phyloP scores from a whole-genome alignment of 1,284 basidiomycete genomes.

The Phellinidium pouzarii region DNA sequence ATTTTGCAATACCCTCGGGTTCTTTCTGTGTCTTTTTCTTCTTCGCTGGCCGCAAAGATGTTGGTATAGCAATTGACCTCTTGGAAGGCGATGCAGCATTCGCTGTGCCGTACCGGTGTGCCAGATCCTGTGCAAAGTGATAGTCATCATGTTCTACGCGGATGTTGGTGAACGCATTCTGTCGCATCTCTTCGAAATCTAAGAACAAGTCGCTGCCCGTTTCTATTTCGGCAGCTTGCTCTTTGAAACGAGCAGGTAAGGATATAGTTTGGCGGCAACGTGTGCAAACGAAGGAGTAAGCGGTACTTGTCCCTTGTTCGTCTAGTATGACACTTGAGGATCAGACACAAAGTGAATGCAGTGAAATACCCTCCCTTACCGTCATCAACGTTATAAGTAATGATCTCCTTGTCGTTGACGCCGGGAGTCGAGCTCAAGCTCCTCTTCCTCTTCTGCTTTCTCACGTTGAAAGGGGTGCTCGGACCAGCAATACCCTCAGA shows the following conservation, averaged over 20 bases:
- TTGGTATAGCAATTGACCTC: constrained; percentile 11
- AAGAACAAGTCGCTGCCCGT: constrained; percentile 1
- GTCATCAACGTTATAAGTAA: constrained; percentile 10
- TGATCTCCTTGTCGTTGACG: constrained; percentile 1
- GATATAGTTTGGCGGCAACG: constrained; percentile 20
- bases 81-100: constrained; percentile 1
- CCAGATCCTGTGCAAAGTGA: constrained; percentile 77
- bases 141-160: constrained; percentile 79
- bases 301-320: neutral
- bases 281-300: constrained; percentile 19
- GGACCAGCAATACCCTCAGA: constrained; percentile 12
- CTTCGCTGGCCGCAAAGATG: constrained; percentile 25
- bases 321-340: neutral
- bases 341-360: neutral
- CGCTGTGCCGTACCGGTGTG: constrained; percentile 27
- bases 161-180: constrained; percentile 39
- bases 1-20: constrained; percentile 66
- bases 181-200: constrained; percentile 17
- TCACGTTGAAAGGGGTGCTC: constrained; percentile 15
- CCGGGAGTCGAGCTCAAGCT: constrained; percentile 17
- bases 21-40: constrained; percentile 37
- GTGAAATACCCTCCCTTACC: too few relatives aligned
- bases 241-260: constrained; percentile 7
- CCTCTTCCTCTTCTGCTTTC: constrained; percentile 22
- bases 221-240: constrained; percentile 1